phyloP scores from a whole-genome alignment of 192 early-diverging fungal genomes.

The Coemansia sp. region DNA sequence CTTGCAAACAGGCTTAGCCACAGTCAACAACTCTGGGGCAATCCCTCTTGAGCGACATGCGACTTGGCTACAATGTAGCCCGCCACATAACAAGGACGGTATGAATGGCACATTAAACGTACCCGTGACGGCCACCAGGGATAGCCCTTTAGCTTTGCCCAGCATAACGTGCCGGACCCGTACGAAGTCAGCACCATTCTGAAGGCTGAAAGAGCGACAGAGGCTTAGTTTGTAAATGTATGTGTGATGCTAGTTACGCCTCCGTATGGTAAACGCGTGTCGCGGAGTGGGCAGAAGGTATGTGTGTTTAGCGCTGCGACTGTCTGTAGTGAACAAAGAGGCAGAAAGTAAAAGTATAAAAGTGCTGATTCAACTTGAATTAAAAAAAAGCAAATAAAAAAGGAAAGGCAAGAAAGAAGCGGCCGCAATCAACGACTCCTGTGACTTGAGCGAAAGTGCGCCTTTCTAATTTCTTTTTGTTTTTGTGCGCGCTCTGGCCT shows the following conservation, averaged over 20 bases:
- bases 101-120: slow-evolving; percentile 23
- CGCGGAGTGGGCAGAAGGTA: background rate
- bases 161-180: slow-evolving; percentile 53
- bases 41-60: slow-evolving; percentile 2
- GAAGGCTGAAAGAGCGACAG: background rate
- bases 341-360: background rate
- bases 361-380: slow-evolving; percentile 2
- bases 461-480: background rate
- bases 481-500: background rate
- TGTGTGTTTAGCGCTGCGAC: background rate
- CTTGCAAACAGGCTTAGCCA: background rate
- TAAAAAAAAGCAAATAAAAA: background rate
- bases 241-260: background rate
- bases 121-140: slow-evolving; percentile 60
- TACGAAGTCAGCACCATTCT: slow-evolving; percentile 51
- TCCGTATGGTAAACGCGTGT: background rate
- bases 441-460: background rate
- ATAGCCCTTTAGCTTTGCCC: slow-evolving; percentile 59
- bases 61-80: background rate
- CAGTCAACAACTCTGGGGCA: background rate
- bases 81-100: background rate
- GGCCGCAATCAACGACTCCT: background rate
- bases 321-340: background rate
- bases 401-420: background rate
- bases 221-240: background rate